Conservation (phyloP, 768 basidiomycete genomes). For the Boletus coccyginus region DNA sequence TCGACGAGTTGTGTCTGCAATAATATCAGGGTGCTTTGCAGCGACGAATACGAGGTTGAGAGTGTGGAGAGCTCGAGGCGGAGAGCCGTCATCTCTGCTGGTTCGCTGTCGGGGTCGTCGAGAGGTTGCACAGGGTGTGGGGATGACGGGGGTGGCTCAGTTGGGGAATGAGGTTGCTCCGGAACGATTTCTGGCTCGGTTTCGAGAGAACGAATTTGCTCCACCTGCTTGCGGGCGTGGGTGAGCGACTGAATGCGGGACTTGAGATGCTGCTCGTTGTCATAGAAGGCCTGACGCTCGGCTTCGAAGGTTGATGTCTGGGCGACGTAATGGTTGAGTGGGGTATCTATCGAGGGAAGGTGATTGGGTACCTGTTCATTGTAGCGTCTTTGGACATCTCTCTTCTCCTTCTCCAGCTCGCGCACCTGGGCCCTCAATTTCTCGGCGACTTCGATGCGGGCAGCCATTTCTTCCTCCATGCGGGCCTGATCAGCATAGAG, state of each 20-base stretch:
- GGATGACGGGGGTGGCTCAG: slow-evolving; percentile 21
- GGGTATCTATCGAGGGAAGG: slow-evolving; percentile 15
- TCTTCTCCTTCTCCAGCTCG: slow-evolving; percentile 86
- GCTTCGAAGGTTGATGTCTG: slow-evolving; percentile 89
- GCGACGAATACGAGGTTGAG: slow-evolving; percentile 77
- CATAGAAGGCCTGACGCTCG: slow-evolving; percentile 89
- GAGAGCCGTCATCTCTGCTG: slow-evolving; percentile 85
- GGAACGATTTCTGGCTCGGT: slow-evolving; percentile 42
- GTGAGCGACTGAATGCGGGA: slow-evolving; percentile 81
- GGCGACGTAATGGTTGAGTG: slow-evolving; percentile 6
- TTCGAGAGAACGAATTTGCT: slow-evolving; percentile 33
- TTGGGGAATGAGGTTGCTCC: slow-evolving; percentile 32
- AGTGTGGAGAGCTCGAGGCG: slow-evolving; percentile 83
- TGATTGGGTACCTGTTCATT: slow-evolving; percentile 70
- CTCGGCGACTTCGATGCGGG: slow-evolving; percentile 78
- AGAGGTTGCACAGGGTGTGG: slow-evolving; percentile 43
- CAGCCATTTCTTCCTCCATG: slow-evolving; percentile 77
- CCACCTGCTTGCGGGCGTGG: slow-evolving; percentile 58
- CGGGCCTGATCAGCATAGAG: slow-evolving; percentile 79
- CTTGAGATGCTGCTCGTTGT: slow-evolving; percentile 92
- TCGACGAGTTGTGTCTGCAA: slow-evolving; percentile 84
- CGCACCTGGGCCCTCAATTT: slow-evolving; percentile 79
- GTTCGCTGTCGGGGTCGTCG: slow-evolving; percentile 67
- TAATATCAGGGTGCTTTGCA: slow-evolving; percentile 82
- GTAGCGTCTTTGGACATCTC: slow-evolving; percentile 78